These are phyloP conservation scores for Telopea speciosissima DNA, from an alignment of 177 flowering plant species.

Conservation along the genomic window DNA sequence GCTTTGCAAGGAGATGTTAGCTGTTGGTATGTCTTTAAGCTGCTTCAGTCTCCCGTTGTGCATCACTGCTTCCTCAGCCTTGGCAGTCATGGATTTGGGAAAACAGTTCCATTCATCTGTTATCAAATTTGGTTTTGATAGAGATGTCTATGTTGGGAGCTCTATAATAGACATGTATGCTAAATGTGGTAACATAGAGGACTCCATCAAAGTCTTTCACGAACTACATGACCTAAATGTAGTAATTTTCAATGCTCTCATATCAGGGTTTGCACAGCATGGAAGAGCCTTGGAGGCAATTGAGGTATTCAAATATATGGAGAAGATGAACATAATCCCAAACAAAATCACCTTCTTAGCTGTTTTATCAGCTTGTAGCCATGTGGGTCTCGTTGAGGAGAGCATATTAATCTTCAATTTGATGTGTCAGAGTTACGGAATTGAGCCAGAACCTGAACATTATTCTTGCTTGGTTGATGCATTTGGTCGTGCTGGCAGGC, in stretches of 20 bases:
- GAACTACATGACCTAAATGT: slow-evolving; percentile 13
- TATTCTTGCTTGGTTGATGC: slow-evolving; percentile 23
- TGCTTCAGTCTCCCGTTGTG: slow-evolving; percentile 19
- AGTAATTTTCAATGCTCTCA: slow-evolving; percentile 21
- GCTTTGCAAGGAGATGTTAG: slow-evolving; percentile 26
- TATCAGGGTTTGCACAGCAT: slow-evolving; percentile 25
- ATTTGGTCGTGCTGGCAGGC: slow-evolving; percentile 23
- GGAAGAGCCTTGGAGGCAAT: slow-evolving; percentile 22
- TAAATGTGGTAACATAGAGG: slow-evolving; percentile 24
- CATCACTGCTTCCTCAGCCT: slow-evolving; percentile 20
- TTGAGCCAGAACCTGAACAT: slow-evolving; percentile 19
- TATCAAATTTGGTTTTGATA: slow-evolving; percentile 18
- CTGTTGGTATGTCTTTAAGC: slow-evolving; percentile 11
- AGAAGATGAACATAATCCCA: slow-evolving; percentile 15
- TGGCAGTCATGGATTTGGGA: slow-evolving; percentile 20
- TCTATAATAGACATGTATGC: slow-evolving; percentile 27
- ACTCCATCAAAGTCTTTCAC: slow-evolving; percentile 14
- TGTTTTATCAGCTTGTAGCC: slow-evolving; percentile 25
- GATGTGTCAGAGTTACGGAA: slow-evolving; percentile 13
- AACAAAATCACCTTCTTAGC: slow-evolving; percentile 25
- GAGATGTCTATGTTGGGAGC: slow-evolving; percentile 18
- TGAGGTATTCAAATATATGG: slow-evolving; percentile 17
- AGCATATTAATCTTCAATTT: slow-evolving; percentile 17
- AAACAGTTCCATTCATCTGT: slow-evolving; percentile 23
- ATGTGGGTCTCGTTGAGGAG: slow-evolving; percentile 22